phyloP scores from a whole-genome alignment of 257 asterid genomes.

The Solanum bulbocastanum region DNA sequence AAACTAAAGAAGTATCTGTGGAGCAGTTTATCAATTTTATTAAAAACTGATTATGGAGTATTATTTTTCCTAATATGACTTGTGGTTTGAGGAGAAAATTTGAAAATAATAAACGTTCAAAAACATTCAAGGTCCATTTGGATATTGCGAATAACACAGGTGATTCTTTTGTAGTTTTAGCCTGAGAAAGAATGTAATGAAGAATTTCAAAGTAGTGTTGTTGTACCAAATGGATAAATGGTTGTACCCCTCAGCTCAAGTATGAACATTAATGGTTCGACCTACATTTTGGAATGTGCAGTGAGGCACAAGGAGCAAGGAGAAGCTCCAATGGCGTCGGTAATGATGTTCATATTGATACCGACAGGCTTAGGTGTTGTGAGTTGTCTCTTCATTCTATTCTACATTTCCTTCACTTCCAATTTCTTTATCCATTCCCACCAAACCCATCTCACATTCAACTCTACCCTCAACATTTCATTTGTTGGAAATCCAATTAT shows the following conservation, averaged over 20 bases:
- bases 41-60: neutral
- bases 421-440: constrained; percentile 35
- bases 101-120: neutral
- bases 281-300: neutral
- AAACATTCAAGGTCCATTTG: neutral
- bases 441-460: constrained; percentile 6
- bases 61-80: neutral
- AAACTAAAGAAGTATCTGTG: neutral
- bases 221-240: neutral
- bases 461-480: constrained; percentile 5
- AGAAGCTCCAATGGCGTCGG: constrained; percentile 38
- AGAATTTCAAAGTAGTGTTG: neutral
- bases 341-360: constrained; percentile 34
- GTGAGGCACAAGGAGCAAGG: neutral
- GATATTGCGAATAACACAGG: neutral
- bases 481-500: neutral
- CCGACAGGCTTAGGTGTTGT: constrained; percentile 65
- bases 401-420: constrained; percentile 61
- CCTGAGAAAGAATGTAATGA: neutral
- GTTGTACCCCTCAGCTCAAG: neutral
- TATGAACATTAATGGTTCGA: neutral
- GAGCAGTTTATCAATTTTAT: neutral
- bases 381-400: constrained; percentile 47
- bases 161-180: neutral
- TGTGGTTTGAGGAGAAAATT: neutral